These are phyloP conservation scores for Striga hermonthica DNA, from an alignment of 305 asterid genomes.

Conservation along the genomic window DNA sequence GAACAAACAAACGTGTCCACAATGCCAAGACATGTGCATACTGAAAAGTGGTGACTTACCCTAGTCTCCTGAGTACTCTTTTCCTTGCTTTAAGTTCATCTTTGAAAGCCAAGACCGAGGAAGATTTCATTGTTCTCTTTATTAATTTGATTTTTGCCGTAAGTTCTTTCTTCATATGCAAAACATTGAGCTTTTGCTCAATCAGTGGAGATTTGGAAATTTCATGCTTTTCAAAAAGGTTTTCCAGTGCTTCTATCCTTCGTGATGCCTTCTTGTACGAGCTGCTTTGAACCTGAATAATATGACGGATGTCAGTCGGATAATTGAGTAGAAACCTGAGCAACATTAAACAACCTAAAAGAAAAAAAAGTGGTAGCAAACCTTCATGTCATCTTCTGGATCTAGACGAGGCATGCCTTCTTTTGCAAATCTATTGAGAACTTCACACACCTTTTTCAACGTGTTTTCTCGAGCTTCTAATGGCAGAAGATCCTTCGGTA, in stretches of 20 bases:
- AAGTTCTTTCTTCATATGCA: slow-evolving; percentile 81
- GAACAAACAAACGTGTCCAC: background rate
- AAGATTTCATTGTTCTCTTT: slow-evolving; percentile 69
- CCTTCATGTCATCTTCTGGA: slow-evolving; percentile 98
- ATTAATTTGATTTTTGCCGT: slow-evolving; percentile 69
- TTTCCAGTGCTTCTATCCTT: slow-evolving; percentile 87
- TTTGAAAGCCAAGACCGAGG: slow-evolving; percentile 86
- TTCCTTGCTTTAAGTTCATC: slow-evolving; percentile 96
- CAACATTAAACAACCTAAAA: slow-evolving; percentile 1
- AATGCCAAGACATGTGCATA: slow-evolving; percentile 13
- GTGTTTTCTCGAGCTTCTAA: slow-evolving; percentile 84
- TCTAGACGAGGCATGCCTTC: slow-evolving; percentile 81
- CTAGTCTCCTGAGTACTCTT: slow-evolving; percentile 84
- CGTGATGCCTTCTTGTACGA: slow-evolving; percentile 79
- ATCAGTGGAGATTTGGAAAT: slow-evolving; percentile 79
- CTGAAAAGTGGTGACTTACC: slow-evolving; percentile 43
- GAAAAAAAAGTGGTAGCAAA: slow-evolving; percentile 26
- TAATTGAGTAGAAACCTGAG: background rate
- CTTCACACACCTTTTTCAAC: slow-evolving; percentile 77
- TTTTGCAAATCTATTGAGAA: slow-evolving; percentile 68
- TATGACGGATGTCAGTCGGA: slow-evolving; percentile 20
- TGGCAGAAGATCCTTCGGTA: slow-evolving; percentile 90
- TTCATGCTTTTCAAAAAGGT: slow-evolving; percentile 79
- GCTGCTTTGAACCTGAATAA: slow-evolving; percentile 74
- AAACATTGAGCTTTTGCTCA: slow-evolving; percentile 81